Percentiles rank a stretch among this genome's conserved stretches.
These are phyloP conservation scores for Paramecium pentaurelia DNA, from an alignment of 73 alveolate species.

Conservation along the genomic window DNA sequence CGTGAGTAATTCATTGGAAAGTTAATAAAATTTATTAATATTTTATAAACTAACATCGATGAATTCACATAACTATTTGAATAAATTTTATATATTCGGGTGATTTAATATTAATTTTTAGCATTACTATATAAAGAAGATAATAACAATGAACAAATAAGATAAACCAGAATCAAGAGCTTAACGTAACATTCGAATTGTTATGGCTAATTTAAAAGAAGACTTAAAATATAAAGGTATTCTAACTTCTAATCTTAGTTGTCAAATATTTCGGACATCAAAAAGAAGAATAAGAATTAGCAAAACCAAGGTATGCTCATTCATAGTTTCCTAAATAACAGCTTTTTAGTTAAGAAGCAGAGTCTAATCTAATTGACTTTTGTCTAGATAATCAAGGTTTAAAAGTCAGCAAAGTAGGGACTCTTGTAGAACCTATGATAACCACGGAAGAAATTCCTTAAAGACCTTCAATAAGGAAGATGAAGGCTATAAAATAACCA, in stretches of 20 bases:
- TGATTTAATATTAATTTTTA: background rate
- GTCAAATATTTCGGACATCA: background rate
- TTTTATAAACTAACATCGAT: background rate
- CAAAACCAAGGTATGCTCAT: slow-evolving; percentile 5
- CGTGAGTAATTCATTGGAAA: background rate
- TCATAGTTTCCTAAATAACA: background rate
- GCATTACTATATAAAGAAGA: background rate
- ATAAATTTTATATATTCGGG: background rate
- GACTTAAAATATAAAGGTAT: background rate
- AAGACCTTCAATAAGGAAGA: background rate
- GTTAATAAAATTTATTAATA: background rate
- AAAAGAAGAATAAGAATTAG: slow-evolving; percentile 11
- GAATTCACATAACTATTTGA: background rate
- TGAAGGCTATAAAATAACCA: background rate
- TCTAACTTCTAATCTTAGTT: background rate
- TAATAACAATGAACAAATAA: background rate
- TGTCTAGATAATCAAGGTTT: background rate
- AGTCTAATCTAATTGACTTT: background rate
- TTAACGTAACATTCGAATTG: background rate
- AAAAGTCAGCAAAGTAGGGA: background rate
- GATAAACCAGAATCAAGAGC: background rate
- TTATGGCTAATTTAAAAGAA: background rate
- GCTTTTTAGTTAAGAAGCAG: background rate
- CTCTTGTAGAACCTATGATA: slow-evolving; percentile 10
- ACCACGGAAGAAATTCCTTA: background rate